Evolutionary conservation across 2,329 filamentous ascomycete genomes (phyloP), one percentile per base, ranked within the genome.

Genomic region (Epicoccum sorghinum): DNA sequence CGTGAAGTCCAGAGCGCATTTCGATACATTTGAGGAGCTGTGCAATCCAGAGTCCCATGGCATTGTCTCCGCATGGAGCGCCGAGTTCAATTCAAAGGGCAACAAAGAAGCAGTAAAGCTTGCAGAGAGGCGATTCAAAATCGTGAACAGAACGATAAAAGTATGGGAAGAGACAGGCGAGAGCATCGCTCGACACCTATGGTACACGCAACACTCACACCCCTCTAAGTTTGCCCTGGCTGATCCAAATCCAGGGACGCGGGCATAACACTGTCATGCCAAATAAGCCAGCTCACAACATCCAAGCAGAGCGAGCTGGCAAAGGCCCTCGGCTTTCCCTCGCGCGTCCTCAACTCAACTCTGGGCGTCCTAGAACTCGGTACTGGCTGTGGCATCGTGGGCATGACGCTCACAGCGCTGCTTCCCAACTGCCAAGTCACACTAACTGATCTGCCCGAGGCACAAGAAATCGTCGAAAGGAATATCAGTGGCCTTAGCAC

Each of bases 161-260:
- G 82, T 90, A 39, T 86, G 83, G 78, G 88, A 90, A 68, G 88
- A 90, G 65, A 88, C 86, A 0, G 87, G 87, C 4, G 87, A 90
- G 65, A 89, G 86, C 68, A 90, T 90, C 65, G 88, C 88, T 5
- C 78, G 86, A 37, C 88, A 90, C 75, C 79, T 90, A 43, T 90
- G 88, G 88, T 87, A 78, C 68, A 38, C 68, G 37, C 35, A 25
- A 9, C n/a, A n/a, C n/a, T 33, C 13, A 22, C 27, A 12, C 35
- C n/a, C 7, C 7, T 8, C 4, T 8, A 7, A 13, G 12, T 14
- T 1, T 10, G 4, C 4, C 14, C n/a, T 4, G 3, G 30, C 50
- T 56, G 33, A 63, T 30, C 22, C 9, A 23, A 6, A 43, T 23
- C 18, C 23, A 77, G 82, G 82, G 85, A 87, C 71, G 85, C 83